Evolutionary conservation across 2,329 filamentous ascomycete species (phyloP).

Genomic region (Aspergillus puulaauensis): DNA sequence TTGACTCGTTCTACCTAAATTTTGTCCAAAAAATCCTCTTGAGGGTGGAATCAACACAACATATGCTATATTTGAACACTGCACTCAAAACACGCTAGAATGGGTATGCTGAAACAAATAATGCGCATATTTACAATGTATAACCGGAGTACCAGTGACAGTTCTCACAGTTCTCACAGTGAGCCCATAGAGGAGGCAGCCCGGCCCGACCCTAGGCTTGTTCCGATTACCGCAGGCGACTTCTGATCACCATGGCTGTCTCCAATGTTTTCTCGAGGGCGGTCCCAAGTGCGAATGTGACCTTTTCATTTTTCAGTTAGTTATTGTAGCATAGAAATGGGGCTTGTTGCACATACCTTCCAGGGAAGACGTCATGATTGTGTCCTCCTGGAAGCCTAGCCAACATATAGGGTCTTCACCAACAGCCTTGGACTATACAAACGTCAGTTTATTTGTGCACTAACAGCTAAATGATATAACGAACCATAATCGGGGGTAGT

Average conservation of each 20-base stretch:
- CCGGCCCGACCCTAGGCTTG: slow-evolving; percentile 15
- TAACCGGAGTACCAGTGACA: neutral
- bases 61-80: neutral
- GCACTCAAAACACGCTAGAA: slow-evolving; percentile 5
- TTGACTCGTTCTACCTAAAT: too few species aligned
- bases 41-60: neutral
- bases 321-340: slow-evolving; percentile 13
- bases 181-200: slow-evolving; percentile 20
- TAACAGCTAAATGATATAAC: slow-evolving; percentile 26
- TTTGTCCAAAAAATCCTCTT: too few species aligned
- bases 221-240: slow-evolving; percentile 19
- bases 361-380: slow-evolving; percentile 88
- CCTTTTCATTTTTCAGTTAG: slow-evolving; percentile 48
- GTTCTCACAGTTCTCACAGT: slow-evolving; percentile 10
- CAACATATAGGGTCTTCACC: slow-evolving; percentile 86
- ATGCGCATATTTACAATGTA: slow-evolving; percentile 14
- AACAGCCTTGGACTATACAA: slow-evolving; percentile 69
- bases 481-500: slow-evolving; percentile 84
- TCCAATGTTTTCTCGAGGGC: slow-evolving; percentile 52
- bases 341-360: slow-evolving; percentile 62
- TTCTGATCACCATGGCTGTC: slow-evolving; percentile 22
- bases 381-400: slow-evolving; percentile 90
- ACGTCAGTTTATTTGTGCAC: slow-evolving; percentile 14
- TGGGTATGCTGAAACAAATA: slow-evolving; percentile 18
- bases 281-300: slow-evolving; percentile 72